Evolutionary conservation across 768 basidiomycete species (phyloP), one percentile per base, ranked within the genome.

Genomic region (Galerina marginata): DNA sequence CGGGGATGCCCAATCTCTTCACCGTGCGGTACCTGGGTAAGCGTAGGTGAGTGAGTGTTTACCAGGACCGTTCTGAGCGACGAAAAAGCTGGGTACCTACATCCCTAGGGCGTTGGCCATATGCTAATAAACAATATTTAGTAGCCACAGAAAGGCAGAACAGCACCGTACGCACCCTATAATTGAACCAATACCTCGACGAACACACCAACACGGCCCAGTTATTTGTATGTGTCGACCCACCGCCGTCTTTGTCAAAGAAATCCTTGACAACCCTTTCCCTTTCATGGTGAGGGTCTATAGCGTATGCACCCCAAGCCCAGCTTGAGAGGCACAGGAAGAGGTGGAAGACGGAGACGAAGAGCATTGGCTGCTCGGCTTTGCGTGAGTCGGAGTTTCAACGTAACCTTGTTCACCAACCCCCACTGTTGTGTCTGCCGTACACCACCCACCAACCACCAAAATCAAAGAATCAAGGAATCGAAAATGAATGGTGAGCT

Each of bases 101-200:
- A 99, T 98, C 71, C 95, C 96, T 23, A 99, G 83, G 1, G 96
- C 92, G 75, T 99, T 99, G 9, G 97, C 89, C 95, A 99, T 99
- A 73, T 99, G 97, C 95, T 98, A 65, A 37, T 14, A 60, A 26
- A 16, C 38, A 45, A 14, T n/a, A 48, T 64, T 48, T 58, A 56
- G 38, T 25, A 33, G 25, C n/a, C 16, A 14, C 29, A n/a, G 39
- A 54, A 2, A 38, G 55, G 5, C 16, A 40, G 37, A 39, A 42
- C 44, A 45, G 0, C 15, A 15, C 6, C 20, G 9, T 14, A 83
- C 90, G 54, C 69, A 97, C 96, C 44, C 96, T 81, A 71, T 99
- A 99, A 72, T 99, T 99, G 82, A 99, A 99, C 96, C 96, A 98
- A 72, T 96, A 96, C 58, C 96, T 73, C 5, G 95, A 97, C 1